A percentile compares a stretch with the other conserved stretches of the same genome.
phyloP scores from a whole-genome alignment of 768 basidiomycete species.

The Boletales sp. region DNA sequence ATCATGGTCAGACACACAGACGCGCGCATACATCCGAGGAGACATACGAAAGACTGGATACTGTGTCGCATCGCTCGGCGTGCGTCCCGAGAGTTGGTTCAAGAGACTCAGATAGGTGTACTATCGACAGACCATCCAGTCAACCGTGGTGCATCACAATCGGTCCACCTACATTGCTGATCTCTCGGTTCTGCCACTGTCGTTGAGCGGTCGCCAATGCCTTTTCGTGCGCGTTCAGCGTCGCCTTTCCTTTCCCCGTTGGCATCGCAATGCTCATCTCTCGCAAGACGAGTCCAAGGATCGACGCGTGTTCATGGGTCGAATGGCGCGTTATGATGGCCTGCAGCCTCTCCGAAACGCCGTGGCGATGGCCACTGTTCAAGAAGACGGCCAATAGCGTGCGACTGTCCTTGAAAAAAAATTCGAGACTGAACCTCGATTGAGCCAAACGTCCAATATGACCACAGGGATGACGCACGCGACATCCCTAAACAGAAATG shows the following conservation, averaged over 20 bases:
- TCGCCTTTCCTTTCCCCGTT: slow-evolving; percentile 15
- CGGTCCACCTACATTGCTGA: slow-evolving; percentile 70
- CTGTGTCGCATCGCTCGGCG: slow-evolving; percentile 92
- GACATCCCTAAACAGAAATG: slow-evolving; percentile 88
- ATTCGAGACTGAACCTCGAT: slow-evolving; percentile 58
- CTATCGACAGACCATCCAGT: slow-evolving; percentile 34
- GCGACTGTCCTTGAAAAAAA: slow-evolving; percentile 91
- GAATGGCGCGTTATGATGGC: slow-evolving; percentile 41
- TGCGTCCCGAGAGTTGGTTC: slow-evolving; percentile 90
- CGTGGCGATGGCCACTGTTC: slow-evolving; percentile 60
- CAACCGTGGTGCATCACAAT: not conserved
- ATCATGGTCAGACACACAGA: not conserved
- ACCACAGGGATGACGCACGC: slow-evolving; percentile 44
- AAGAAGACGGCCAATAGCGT: slow-evolving; percentile 83
- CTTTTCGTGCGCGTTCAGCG: slow-evolving; percentile 16
- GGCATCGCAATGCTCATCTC: slow-evolving; percentile 27
- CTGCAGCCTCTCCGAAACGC: slow-evolving; percentile 52
- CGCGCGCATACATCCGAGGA: not conserved
- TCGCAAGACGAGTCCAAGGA: slow-evolving; percentile 46
- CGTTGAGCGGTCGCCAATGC: slow-evolving; percentile 69
- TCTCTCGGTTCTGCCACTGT: slow-evolving; percentile 86
- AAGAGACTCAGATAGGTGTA: slow-evolving; percentile 87
- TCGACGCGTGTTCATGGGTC: slow-evolving; percentile 37
- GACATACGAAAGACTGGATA: slow-evolving; percentile 85
- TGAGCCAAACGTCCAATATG: not conserved